A percentile compares a stretch with the other conserved stretches of the same genome.
These are phyloP conservation scores for Verticillium tricorpus DNA, from an alignment of 2,329 filamentous ascomycete genomes.

Conservation along the genomic window DNA sequence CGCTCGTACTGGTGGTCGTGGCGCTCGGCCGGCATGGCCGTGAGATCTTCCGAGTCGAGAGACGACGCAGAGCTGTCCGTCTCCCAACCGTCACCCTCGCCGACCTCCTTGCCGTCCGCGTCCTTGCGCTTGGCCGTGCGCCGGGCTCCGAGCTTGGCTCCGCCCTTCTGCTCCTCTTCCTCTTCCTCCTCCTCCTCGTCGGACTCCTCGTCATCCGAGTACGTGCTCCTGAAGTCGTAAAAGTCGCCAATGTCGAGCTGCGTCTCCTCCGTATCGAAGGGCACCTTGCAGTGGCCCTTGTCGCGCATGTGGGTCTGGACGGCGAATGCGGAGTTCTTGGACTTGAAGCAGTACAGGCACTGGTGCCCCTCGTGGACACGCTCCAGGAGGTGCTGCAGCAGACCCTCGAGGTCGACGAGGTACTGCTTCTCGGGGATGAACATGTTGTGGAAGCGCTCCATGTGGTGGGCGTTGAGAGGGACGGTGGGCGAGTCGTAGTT, in stretches of 20 bases:
- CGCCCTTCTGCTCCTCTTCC: conserved; percentile 47
- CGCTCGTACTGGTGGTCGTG: conserved; percentile 68
- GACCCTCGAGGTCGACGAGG: conserved; percentile 74
- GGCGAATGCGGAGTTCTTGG: conserved; percentile 71
- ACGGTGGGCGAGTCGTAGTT: conserved; percentile 76
- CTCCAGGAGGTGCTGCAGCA: conserved; percentile 72
- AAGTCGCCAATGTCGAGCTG: conserved; percentile 93
- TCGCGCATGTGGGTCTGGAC: conserved; percentile 97
- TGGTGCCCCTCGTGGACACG: conserved; percentile 78
- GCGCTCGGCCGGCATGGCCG: conserved; percentile 70
- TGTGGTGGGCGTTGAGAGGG: conserved; percentile 76
- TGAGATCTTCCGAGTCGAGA: conserved; percentile 79
- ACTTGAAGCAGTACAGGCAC: conserved; percentile 84
- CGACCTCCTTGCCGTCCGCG: conserved; percentile 41
- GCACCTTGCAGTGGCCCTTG: conserved; percentile 94
- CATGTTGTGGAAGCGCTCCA: conserved; percentile 91
- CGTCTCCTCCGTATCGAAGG: conserved; percentile 81
- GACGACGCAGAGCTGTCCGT: conserved; percentile 90
- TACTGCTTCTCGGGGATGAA: conserved; percentile 90
- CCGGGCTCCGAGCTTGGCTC: conserved; percentile 66
- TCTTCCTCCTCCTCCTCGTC: conserved; percentile 49
- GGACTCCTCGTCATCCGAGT: conserved; percentile 73
- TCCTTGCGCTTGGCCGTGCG: conserved; percentile 48
- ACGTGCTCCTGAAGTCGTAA: conserved; percentile 95
- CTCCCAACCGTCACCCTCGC: conserved; percentile 82